Percentiles rank a stretch among this genome's conserved stretches.
Evolutionary conservation across 805 yeast species (phyloP).

Genomic region (Wickerhamomyces tratensis): DNA sequence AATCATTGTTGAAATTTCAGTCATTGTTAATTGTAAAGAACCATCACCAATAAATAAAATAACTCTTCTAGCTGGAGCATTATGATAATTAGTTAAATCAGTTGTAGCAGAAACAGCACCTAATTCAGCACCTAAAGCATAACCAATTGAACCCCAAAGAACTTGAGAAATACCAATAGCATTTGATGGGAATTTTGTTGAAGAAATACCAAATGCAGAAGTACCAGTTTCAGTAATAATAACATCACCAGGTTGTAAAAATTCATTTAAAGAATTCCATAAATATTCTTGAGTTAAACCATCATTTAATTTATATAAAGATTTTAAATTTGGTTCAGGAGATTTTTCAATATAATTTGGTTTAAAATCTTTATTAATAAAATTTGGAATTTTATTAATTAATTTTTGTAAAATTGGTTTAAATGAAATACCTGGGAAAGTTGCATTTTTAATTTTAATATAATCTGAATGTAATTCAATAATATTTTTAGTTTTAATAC

Average conservation of each 20-base stretch:
- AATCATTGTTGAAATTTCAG: constrained; percentile 61
- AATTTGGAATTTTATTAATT: constrained; percentile 22
- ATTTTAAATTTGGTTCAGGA: constrained; percentile 45
- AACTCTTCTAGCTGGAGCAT: constrained; percentile 36
- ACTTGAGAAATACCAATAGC: constrained; percentile 65
- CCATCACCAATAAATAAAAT: constrained; percentile 69
- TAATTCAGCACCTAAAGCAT: constrained; percentile 54
- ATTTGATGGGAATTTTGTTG: constrained; percentile 53
- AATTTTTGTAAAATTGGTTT: constrained; percentile 40
- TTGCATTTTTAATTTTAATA: constrained; percentile 60
- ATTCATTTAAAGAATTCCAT: constrained; percentile 55
- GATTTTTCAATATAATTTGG: constrained; percentile 26
- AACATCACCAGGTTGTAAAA: constrained; percentile 59
- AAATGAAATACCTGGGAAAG: constrained; percentile 68
- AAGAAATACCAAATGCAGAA: constrained; percentile 62
- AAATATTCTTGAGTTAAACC: constrained; percentile 57
- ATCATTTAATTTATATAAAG: constrained; percentile 32
- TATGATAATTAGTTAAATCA: constrained; percentile 38
- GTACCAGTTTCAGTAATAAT: constrained; percentile 70
- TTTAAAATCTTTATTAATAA: too few relatives aligned
- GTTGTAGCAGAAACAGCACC: constrained; percentile 65
- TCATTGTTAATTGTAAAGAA: constrained; percentile 65
- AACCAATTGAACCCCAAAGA: constrained; percentile 71
- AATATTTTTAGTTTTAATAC: constrained; percentile 64
- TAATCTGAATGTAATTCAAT: constrained; percentile 74